Evolutionary conservation across 108 stramenopile species (phyloP).

Genomic region (Chaetoceros tenuissimus): DNA sequence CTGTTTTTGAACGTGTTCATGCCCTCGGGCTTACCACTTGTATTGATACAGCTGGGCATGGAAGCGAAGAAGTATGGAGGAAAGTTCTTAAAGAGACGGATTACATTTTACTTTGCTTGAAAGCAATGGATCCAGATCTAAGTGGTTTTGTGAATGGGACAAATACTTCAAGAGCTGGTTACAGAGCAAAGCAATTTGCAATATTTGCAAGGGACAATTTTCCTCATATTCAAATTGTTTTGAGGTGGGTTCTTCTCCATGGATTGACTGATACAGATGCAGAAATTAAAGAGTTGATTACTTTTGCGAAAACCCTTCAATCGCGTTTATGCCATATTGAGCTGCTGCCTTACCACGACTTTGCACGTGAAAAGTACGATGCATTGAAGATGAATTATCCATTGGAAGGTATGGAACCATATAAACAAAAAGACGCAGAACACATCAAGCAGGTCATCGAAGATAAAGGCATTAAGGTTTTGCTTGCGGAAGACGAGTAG

Average conservation of each 20-base stretch:
- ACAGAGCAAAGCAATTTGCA: constrained; percentile 38
- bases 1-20: constrained; percentile 34
- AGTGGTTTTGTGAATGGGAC: constrained; percentile 33
- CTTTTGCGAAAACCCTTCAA: constrained; percentile 42
- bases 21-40: constrained; percentile 49
- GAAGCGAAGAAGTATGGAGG: constrained; percentile 36
- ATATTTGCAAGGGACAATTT: constrained; percentile 40
- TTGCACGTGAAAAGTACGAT: constrained; percentile 51
- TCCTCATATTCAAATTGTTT: constrained; percentile 28
- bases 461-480: constrained; percentile 13
- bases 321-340: constrained; percentile 39
- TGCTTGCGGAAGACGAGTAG: constrained; percentile 14
- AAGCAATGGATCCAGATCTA: constrained; percentile 47
- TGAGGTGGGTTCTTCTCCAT: constrained; percentile 53
- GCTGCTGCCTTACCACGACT: constrained; percentile 50
- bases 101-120: constrained; percentile 47
- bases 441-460: constrained; percentile 22
- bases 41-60: constrained; percentile 51
- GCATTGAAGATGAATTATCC: constrained; percentile 25
- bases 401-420: constrained; percentile 34
- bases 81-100: constrained; percentile 42
- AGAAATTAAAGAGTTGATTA: constrained; percentile 34
- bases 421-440: constrained; percentile 34
- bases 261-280: constrained; percentile 46
- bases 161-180: constrained; percentile 15